phyloP scores from a whole-genome alignment of 768 basidiomycete genomes.

The Glaciozyma antarctica region DNA sequence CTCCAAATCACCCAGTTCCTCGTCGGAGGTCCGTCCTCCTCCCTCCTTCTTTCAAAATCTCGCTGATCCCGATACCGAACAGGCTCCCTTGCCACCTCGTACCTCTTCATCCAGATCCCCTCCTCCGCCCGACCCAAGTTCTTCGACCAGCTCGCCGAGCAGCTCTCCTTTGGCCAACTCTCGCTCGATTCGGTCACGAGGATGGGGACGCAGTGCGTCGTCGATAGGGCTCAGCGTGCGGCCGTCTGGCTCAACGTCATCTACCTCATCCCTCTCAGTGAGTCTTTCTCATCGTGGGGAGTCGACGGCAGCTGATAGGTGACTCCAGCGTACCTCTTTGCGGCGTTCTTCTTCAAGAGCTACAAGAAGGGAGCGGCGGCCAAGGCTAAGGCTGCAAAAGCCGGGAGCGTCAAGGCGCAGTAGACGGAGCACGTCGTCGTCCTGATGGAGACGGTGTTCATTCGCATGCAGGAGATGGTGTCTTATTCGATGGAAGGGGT shows the following conservation, averaged over 20 bases:
- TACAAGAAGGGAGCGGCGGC: slow-evolving; percentile 23
- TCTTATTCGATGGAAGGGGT: too few species aligned
- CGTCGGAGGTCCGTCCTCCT: slow-evolving; percentile 21
- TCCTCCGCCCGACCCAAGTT: slow-evolving; percentile 2
- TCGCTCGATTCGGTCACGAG: slow-evolving; percentile 12
- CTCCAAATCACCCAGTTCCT: slow-evolving; percentile 36
- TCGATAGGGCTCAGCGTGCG: slow-evolving; percentile 23
- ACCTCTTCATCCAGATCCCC: slow-evolving; percentile 29
- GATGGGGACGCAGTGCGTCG: slow-evolving; percentile 25
- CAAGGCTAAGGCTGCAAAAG: slow-evolving; percentile 2
- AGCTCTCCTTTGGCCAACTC: slow-evolving; percentile 7
- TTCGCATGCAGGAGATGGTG: too few species aligned
- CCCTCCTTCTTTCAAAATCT: not conserved
- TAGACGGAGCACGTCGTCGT: not conserved
- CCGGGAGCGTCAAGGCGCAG: not conserved
- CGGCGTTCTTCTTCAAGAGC: slow-evolving; percentile 33
- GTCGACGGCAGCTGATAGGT: not conserved
- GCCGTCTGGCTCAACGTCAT: slow-evolving; percentile 33
- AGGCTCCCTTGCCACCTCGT: slow-evolving; percentile 23
- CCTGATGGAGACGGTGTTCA: too few species aligned
- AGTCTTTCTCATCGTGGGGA: not conserved
- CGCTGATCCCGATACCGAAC: not conserved
- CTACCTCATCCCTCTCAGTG: slow-evolving; percentile 32
- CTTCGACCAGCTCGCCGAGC: slow-evolving; percentile 2
- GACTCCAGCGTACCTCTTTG: slow-evolving; percentile 31